Evolutionary conservation across 2,329 filamentous ascomycete species (phyloP).

Genomic region (Penicillium hordei): DNA sequence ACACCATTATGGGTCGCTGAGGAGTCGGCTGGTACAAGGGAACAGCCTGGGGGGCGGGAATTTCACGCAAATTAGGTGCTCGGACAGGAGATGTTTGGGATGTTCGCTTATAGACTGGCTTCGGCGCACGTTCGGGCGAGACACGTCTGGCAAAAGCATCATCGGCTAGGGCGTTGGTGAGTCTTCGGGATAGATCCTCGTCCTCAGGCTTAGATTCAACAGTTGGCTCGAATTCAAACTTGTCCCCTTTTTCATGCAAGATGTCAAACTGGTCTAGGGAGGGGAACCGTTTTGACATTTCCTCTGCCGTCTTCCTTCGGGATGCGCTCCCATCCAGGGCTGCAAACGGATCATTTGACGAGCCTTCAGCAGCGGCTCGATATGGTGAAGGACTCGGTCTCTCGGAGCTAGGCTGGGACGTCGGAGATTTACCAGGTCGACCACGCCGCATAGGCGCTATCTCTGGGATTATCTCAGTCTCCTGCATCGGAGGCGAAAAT

Average conservation of each 20-base stretch:
- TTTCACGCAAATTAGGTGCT: slow-evolving; percentile 26
- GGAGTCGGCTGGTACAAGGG: slow-evolving; percentile 47
- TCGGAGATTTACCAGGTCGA: slow-evolving; percentile 58
- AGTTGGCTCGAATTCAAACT: slow-evolving; percentile 75
- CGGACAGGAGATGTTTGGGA: slow-evolving; percentile 30
- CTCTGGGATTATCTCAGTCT: slow-evolving; percentile 75
- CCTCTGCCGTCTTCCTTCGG: slow-evolving; percentile 61
- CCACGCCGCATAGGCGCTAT: slow-evolving; percentile 93
- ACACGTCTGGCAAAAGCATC: slow-evolving; percentile 68
- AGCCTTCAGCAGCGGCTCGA: slow-evolving; percentile 50
- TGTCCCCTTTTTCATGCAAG: slow-evolving; percentile 76
- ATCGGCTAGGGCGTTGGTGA: slow-evolving; percentile 77
- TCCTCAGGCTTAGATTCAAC: slow-evolving; percentile 47
- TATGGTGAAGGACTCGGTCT: slow-evolving; percentile 68
- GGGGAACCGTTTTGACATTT: slow-evolving; percentile 81
- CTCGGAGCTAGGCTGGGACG: slow-evolving; percentile 47
- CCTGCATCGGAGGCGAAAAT: slow-evolving; percentile 71
- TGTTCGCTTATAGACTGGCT: slow-evolving; percentile 26
- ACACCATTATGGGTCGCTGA: slow-evolving; percentile 57
- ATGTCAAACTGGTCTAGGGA: slow-evolving; percentile 91
- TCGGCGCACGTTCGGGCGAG: slow-evolving; percentile 35
- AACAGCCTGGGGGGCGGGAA: slow-evolving; percentile 29
- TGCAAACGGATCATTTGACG: slow-evolving; percentile 80
- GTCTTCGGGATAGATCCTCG: slow-evolving; percentile 61
- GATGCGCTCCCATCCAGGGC: slow-evolving; percentile 71